These are phyloP conservation scores for Knoxia roxburghii DNA, from an alignment of 257 asterid genomes.

Conservation along the genomic window DNA sequence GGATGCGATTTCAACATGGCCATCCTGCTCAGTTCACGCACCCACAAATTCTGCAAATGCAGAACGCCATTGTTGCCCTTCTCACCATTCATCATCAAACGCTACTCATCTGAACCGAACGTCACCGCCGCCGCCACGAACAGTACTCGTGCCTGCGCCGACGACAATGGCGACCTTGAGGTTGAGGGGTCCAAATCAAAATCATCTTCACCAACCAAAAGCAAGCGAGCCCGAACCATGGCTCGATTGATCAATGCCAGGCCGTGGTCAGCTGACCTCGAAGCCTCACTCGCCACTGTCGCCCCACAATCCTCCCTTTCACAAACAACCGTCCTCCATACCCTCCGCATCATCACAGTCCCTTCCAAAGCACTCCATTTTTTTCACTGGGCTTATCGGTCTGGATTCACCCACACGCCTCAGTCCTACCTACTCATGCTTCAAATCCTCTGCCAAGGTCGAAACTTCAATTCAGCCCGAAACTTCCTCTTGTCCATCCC, in stretches of 20 bases:
- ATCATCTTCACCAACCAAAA: conserved; percentile 27
- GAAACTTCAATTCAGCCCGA: conserved; percentile 66
- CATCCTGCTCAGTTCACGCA: background rate
- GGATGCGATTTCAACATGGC: background rate
- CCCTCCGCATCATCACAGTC: conserved; percentile 55
- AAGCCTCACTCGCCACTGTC: conserved; percentile 43
- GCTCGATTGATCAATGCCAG: conserved; percentile 50
- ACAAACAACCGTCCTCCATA: conserved; percentile 60
- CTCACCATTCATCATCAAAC: conserved; percentile 4
- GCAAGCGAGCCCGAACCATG: conserved; percentile 47
- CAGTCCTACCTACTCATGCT: conserved; percentile 68
- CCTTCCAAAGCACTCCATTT: conserved; percentile 59
- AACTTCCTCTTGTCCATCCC: conserved; percentile 72
- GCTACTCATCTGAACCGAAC: conserved; percentile 3
- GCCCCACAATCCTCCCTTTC: conserved; percentile 41
- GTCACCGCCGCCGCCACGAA: background rate
- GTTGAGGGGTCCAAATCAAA: conserved; percentile 10
- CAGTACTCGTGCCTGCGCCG: background rate
- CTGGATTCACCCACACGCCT: conserved; percentile 48
- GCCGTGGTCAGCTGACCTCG: conserved; percentile 60
- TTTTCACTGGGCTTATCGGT: conserved; percentile 56
- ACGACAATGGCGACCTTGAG: background rate
- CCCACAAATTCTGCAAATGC: conserved; percentile 4
- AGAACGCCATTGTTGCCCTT: background rate
- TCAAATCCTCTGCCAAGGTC: conserved; percentile 50